Evolutionary conservation across 495 filamentous ascomycete genomes (phyloP).

Genomic region (Rostrohypoxylon terebratum): DNA sequence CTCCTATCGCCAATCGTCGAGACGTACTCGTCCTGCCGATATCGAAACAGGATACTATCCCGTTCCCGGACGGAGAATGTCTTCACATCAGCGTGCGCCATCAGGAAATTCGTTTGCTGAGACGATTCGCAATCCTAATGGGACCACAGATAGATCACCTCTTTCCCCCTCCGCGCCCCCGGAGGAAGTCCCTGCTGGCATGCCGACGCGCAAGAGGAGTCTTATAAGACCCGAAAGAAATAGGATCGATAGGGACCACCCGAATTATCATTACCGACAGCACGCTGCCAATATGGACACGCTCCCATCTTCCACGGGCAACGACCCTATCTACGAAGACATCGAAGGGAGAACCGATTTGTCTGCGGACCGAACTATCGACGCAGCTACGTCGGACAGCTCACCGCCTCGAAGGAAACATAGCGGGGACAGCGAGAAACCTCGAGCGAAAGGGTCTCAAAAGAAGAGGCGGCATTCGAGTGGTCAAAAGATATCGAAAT

Average conservation of each 20-base stretch:
- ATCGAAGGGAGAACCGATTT: conserved; percentile 62
- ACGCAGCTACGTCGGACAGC: conserved; percentile 53
- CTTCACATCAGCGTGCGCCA: conserved; percentile 61
- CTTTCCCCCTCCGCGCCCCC: conserved; percentile 57
- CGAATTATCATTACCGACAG: conserved; percentile 93
- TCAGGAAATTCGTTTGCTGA: conserved; percentile 63
- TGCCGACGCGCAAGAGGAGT: conserved; percentile 75
- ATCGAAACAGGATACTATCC: conserved; percentile 68
- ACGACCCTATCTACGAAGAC: conserved; percentile 85
- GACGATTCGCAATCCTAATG: conserved; percentile 62
- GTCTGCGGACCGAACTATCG: conserved; percentile 61
- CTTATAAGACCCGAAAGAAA: conserved; percentile 89
- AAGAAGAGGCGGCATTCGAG: conserved; percentile 50
- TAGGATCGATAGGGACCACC: conserved; percentile 82
- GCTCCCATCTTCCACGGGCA: conserved; percentile 88
- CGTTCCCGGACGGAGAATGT: conserved; percentile 47
- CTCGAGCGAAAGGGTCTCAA: conserved; percentile 36
- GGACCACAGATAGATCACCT: conserved; percentile 58
- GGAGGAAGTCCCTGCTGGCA: conserved; percentile 44
- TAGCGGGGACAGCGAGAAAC: conserved; percentile 55
- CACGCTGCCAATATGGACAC: conserved; percentile 91
- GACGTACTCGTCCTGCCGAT: conserved; percentile 71
- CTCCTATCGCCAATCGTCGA: conserved; percentile 75
- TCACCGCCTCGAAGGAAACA: conserved; percentile 52
- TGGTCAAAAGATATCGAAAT: conserved; percentile 55